Evolutionary conservation across 2,329 filamentous ascomycete species (phyloP), one percentile per base, ranked within the genome.

Genomic region (Colletotrichum sp.): DNA sequence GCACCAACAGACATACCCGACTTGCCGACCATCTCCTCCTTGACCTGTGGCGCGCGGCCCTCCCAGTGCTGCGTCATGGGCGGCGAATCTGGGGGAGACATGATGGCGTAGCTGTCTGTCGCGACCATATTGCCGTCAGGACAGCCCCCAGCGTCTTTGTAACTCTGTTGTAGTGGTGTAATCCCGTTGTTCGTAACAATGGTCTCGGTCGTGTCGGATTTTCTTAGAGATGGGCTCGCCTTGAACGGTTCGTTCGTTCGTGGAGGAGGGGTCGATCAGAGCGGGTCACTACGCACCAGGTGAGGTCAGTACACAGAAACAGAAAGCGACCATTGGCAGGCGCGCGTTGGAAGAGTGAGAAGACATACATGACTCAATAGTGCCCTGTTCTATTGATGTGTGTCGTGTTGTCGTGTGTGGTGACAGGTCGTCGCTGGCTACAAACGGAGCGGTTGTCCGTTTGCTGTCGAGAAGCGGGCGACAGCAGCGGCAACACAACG

Each of bases 21-120:
- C 71, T 76, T 76, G 27, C 74, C 74, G 12, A 44, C 34, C 71
- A 76, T 71, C 12, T 61, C 60, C 28, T 69, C 55, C 52, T 71
- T 75, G 65, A 74, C 32, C 28, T 52, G 39, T 11, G 64, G 63
- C n/a, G 73, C 22, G 27, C 27, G 36, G 48, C 73, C 73, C 28
- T 75, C 73, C 73, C 73, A 75, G 12, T 75, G 73, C 63, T 75
- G 63, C 19, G 73, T 34, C 34, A 34, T 68, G 11, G 68, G 68
- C 19, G 64, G 57, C 28, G 70, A 75, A 30, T 73, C 73, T 13
- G 57, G 44, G 28, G 70, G 63, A 22, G 73, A 68, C 70, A 73
- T 75, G 32, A 66, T 52, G 36, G n/a, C 57, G 36, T 36, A 36
- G 57, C 25, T 25, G 34, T 60, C 66, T 22, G 66, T 39, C 52